Evolutionary conservation across 2,329 filamentous ascomycete genomes (phyloP).

Genomic region (Thelonectria rubi): DNA sequence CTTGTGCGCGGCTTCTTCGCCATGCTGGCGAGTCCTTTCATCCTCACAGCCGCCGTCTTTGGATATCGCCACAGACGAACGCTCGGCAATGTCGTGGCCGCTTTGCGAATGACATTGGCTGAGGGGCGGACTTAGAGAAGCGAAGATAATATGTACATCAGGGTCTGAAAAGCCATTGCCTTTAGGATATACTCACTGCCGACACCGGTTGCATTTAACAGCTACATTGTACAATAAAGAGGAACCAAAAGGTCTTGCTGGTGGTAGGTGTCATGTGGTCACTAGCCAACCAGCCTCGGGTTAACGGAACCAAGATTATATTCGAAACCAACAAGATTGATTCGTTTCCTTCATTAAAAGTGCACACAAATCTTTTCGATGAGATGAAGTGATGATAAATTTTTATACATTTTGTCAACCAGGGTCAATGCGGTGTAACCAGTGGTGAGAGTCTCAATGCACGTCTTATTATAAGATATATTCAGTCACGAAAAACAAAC

Average conservation of each 20-base stretch:
- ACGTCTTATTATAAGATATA: neutral
- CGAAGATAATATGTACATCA: neutral
- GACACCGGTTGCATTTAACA: neutral
- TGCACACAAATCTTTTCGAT: neutral
- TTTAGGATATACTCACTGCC: neutral
- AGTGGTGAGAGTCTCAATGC: neutral
- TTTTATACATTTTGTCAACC: neutral
- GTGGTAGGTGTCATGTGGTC: neutral
- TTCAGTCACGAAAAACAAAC: too few species aligned
- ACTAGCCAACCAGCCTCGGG: neutral
- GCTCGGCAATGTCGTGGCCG: slow-evolving; percentile 33
- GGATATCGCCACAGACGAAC: slow-evolving; percentile 42
- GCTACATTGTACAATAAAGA: slow-evolving; percentile 17
- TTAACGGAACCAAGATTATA: neutral
- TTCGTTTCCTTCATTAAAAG: neutral
- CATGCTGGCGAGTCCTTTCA: slow-evolving; percentile 46
- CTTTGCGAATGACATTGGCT: slow-evolving; percentile 28
- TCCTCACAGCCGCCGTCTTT: slow-evolving; percentile 38
- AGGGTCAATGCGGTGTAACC: neutral
- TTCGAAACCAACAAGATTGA: neutral
- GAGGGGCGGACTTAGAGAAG: slow-evolving; percentile 7
- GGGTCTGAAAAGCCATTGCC: neutral
- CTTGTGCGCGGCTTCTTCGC: slow-evolving; percentile 58
- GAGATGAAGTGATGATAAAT: neutral
- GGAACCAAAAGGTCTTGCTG: neutral